A percentile compares a stretch with the other conserved stretches of the same genome.
These are phyloP conservation scores for Plantago coronopus DNA, from an alignment of 305 asterid species.

Conservation along the genomic window DNA sequence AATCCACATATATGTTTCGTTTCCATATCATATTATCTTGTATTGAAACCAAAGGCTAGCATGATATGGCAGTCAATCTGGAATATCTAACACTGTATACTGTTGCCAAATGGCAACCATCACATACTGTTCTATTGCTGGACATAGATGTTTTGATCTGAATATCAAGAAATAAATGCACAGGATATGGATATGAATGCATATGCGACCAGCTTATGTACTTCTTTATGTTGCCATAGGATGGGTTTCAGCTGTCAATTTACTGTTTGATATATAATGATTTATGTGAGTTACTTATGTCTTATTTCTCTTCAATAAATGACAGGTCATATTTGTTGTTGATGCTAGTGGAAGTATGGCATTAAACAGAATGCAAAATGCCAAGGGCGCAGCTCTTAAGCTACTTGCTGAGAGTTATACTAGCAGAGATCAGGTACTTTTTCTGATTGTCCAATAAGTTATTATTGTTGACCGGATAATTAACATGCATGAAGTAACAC, in stretches of 20 bases:
- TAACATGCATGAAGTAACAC: not conserved
- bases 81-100: not conserved
- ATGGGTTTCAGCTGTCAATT: not conserved
- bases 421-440: slow-evolving; percentile 95
- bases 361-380: slow-evolving; percentile 98
- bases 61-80: not conserved
- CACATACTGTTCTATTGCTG: not conserved
- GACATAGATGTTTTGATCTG: not conserved
- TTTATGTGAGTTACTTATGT: not conserved
- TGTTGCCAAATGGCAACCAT: not conserved
- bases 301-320: slow-evolving; percentile 7
- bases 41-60: slow-evolving; percentile 7
- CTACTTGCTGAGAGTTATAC: slow-evolving; percentile 97
- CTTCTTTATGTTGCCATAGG: not conserved
- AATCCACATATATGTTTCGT: not conserved
- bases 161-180: not conserved
- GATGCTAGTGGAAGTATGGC: slow-evolving; percentile 99
- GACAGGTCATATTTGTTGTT: slow-evolving; percentile 95
- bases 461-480: not conserved
- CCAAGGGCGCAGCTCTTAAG: slow-evolving; percentile 98
- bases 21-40: not conserved
- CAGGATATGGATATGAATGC: not conserved
- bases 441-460: slow-evolving; percentile 6
- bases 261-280: not conserved
- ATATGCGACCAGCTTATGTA: slow-evolving; percentile 2